These are phyloP conservation scores for Cyberlindnera xishuangbannaensis DNA, from an alignment of 805 yeast genomes.

Conservation along the genomic window DNA sequence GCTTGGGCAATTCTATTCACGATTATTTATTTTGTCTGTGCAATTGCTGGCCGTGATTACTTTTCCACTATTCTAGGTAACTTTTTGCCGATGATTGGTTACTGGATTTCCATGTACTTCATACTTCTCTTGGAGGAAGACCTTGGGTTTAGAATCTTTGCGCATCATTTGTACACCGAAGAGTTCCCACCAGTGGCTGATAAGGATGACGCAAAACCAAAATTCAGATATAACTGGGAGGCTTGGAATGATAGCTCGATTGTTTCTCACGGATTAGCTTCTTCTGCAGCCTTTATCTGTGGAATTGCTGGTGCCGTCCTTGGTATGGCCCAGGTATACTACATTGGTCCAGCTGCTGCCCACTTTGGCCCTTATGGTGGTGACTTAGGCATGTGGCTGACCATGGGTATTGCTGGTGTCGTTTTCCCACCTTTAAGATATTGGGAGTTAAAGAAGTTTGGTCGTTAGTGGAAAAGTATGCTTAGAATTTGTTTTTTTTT, in stretches of 20 bases:
- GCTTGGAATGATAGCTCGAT: constrained; percentile 60
- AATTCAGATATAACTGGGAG: constrained; percentile 55
- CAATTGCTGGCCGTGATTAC: constrained; percentile 72
- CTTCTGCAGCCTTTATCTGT: constrained; percentile 54
- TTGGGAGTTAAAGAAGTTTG: constrained; percentile 53
- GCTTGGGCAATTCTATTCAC: constrained; percentile 62
- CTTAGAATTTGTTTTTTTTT: not conserved
- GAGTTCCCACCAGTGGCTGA: constrained; percentile 31
- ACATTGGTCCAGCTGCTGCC: constrained; percentile 71
- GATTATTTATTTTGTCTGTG: constrained; percentile 57
- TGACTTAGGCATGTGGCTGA: constrained; percentile 77
- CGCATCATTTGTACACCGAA: constrained; percentile 35
- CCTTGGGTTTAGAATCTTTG: constrained; percentile 52
- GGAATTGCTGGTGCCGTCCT: constrained; percentile 82
- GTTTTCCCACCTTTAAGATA: constrained; percentile 61
- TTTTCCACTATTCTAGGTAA: constrained; percentile 70
- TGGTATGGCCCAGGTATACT: constrained; percentile 87
- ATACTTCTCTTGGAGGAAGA: constrained; percentile 67
- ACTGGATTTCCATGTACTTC: constrained; percentile 82
- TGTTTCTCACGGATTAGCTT: constrained; percentile 69
- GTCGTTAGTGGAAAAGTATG: constrained; percentile 28
- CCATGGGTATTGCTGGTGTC: constrained; percentile 64
- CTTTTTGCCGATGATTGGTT: constrained; percentile 86
- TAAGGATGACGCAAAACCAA: constrained; percentile 24
- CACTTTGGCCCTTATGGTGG: constrained; percentile 55